Evolutionary conservation across 495 filamentous ascomycete genomes (phyloP), one percentile per base, ranked within the genome.

Genomic region (Penicillium tannophilum): DNA sequence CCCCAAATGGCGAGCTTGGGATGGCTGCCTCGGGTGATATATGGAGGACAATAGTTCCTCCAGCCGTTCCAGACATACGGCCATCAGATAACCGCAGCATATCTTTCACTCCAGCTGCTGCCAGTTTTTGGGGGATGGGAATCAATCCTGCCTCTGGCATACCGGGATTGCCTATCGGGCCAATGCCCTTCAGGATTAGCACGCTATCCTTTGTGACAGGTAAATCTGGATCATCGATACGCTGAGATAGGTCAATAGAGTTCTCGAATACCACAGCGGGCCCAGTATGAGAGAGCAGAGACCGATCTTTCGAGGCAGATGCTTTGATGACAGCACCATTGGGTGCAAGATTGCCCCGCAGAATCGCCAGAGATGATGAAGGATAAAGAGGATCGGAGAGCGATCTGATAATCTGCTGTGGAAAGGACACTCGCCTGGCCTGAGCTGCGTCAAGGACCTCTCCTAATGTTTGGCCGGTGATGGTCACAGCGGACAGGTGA

Each of bases 111-210:
- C 86, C 86, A n/a, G 68, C 63, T 2, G 69, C 72, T 0, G 79
- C 84, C 7, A 89, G 73, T 56, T 86, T 87, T 33, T 83, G 77
- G 30, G 86, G 86, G 12, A 88, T 87, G 2, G 86, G 86, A 11
- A 88, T 79, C 5, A 88, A 62, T 9, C 85, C 85, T 42, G 85
- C 85, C 69, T 89, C 86, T 5, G 86, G 86, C 86, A 88, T 89
- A 0, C 86, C 86, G 0, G 85, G 86, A 58, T 85, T 84, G 0
- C 86, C 86, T 1, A 88, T 77, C 4, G 86, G 84, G 0, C 86
- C 86, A 54, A 88, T 87, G 24, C 78, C 73, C 60, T 84, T 81
- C 31, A 88, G 72, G 16, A 89, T 75, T 6, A 89, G 66, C 5
- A 89, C 83, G 41, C 79, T 82, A 46, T 84, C 71, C 5, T 67